A percentile compares a stretch with the other conserved stretches of the same genome.
phyloP scores from a whole-genome alignment of 2,329 filamentous ascomycete species.

The Apiospora sp. region DNA sequence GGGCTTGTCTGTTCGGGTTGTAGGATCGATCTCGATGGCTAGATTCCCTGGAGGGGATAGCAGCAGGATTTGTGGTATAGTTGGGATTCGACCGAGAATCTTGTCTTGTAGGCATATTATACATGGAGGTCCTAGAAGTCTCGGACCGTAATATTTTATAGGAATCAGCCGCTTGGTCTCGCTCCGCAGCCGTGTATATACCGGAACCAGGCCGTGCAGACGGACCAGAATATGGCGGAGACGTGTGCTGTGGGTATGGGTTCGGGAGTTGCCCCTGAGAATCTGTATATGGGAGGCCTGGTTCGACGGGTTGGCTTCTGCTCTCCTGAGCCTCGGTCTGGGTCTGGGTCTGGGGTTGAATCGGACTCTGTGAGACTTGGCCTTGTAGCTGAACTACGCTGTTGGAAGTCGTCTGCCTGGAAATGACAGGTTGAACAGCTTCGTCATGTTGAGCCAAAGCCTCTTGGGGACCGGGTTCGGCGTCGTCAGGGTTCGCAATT shows the following conservation, averaged over 20 bases:
- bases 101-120: slow-evolving; percentile 62
- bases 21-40: slow-evolving; percentile 76
- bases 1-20: slow-evolving; percentile 59
- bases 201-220: slow-evolving; percentile 44
- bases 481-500: slow-evolving; percentile 94
- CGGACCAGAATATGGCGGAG: slow-evolving; percentile 37
- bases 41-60: slow-evolving; percentile 69
- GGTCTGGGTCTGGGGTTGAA: slow-evolving; percentile 4
- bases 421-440: slow-evolving; percentile 28
- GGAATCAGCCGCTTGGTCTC: slow-evolving; percentile 46
- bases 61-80: slow-evolving; percentile 57
- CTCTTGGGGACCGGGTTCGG: slow-evolving; percentile 48
- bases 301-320: slow-evolving; percentile 17
- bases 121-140: slow-evolving; percentile 63
- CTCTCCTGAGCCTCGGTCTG: slow-evolving; percentile 27
- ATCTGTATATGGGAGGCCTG: slow-evolving; percentile 7
- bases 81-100: slow-evolving; percentile 69
- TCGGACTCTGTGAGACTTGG: slow-evolving; percentile 5
- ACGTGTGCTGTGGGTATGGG: slow-evolving; percentile 36
- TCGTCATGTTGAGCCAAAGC: slow-evolving; percentile 42
- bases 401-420: slow-evolving; percentile 29
- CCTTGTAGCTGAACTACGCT: slow-evolving; percentile 17
- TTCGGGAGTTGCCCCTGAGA: slow-evolving; percentile 30
- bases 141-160: slow-evolving; percentile 62
- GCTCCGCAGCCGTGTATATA: slow-evolving; percentile 41